A percentile compares a stretch with the other conserved stretches of the same genome.
phyloP scores from a whole-genome alignment of 139 green algal genomes.

The Zygnema circumcarinatum region DNA sequence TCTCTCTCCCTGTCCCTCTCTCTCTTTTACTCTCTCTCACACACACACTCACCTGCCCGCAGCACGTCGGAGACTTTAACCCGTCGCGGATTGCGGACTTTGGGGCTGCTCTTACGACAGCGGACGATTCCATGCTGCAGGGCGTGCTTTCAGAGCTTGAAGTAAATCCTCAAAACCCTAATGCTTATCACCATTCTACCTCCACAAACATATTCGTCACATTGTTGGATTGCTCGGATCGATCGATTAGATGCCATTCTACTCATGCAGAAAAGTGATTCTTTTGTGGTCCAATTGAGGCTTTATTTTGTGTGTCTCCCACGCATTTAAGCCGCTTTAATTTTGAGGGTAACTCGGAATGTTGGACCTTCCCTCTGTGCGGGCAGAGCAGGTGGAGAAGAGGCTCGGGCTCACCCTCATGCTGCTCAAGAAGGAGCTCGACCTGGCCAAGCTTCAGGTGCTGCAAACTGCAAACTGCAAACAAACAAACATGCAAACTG shows the following conservation, averaged over 20 bases:
- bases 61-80: slow-evolving; percentile 69
- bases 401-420: slow-evolving; percentile 74
- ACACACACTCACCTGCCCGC: too few species aligned
- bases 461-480: too few species aligned
- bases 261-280: too few species aligned
- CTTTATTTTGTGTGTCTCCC: slow-evolving; percentile 4
- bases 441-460: slow-evolving; percentile 91
- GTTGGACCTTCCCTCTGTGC: too few species aligned
- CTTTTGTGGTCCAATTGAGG: too few species aligned
- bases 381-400: slow-evolving; percentile 58
- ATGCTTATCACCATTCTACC: background rate
- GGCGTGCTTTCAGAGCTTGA: slow-evolving; percentile 80
- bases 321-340: slow-evolving; percentile 11
- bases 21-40: background rate
- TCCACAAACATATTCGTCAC: too few species aligned
- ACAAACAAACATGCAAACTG: too few species aligned
- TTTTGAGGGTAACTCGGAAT: slow-evolving; percentile 18
- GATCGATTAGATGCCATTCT: too few species aligned
- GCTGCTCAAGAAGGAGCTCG: slow-evolving; percentile 97
- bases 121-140: slow-evolving; percentile 84
- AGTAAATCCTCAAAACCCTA: too few species aligned
- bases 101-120: slow-evolving; percentile 83
- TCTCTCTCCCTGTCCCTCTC: slow-evolving; percentile 42
- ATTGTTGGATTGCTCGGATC: too few species aligned
- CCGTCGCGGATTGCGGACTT: slow-evolving; percentile 89